Evolutionary conservation across 345 rosid species (phyloP).

Genomic region (Aethionema arabicum): DNA sequence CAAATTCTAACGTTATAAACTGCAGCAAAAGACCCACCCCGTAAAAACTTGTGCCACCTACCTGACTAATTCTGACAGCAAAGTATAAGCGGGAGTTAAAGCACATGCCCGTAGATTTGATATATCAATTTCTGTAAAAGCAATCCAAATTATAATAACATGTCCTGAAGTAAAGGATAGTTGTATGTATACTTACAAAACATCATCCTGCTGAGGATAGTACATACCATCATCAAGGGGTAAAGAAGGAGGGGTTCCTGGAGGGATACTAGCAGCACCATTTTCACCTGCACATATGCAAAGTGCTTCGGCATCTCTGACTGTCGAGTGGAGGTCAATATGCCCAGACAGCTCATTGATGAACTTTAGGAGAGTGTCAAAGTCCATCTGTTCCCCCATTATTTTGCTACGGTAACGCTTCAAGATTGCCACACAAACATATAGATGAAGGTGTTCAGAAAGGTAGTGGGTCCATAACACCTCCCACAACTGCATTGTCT

Average conservation of each 20-base stretch:
- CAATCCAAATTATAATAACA: constrained; percentile 23
- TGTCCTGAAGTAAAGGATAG: constrained; percentile 12
- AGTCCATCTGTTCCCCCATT: constrained; percentile 93
- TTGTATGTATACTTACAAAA: constrained; percentile 47
- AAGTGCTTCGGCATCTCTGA: constrained; percentile 92
- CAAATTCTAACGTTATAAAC: constrained; percentile 19
- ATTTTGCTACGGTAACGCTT: constrained; percentile 85
- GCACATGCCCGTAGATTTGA: constrained; percentile 21
- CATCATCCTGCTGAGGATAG: constrained; percentile 63
- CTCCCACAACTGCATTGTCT: constrained; percentile 87
- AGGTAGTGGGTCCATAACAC: constrained; percentile 87
- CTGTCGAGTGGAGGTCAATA: constrained; percentile 63
- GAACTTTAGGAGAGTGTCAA: constrained; percentile 89
- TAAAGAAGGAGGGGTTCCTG: constrained; percentile 90
- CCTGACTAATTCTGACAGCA: background rate
- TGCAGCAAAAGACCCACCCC: constrained; percentile 1
- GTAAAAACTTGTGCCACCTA: background rate
- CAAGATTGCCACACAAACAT: constrained; percentile 82
- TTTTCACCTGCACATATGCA: constrained; percentile 93
- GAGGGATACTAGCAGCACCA: constrained; percentile 90
- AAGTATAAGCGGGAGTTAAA: background rate
- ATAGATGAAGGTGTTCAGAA: constrained; percentile 88
- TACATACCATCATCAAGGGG: constrained; percentile 57
- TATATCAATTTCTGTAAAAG: constrained; percentile 15
- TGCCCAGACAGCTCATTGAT: constrained; percentile 87